These are phyloP conservation scores for Pestalotiopsis sp. DNA, from an alignment of 2,329 filamentous ascomycete species.

Conservation along the genomic window DNA sequence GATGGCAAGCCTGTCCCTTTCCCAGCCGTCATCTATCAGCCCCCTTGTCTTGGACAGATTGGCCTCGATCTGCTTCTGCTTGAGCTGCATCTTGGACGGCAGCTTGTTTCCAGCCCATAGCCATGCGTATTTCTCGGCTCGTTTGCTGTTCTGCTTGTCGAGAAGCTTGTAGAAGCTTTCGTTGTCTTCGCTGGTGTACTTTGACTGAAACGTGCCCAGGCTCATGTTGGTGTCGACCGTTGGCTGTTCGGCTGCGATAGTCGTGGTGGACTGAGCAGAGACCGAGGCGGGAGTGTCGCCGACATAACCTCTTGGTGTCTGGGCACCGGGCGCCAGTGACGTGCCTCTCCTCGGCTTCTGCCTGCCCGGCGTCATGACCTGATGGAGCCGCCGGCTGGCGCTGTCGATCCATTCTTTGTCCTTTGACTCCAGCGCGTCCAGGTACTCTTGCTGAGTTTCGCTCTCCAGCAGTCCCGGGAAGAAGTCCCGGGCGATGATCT, in stretches of 20 bases:
- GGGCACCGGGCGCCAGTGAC: constrained; percentile 33
- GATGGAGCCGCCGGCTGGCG: constrained; percentile 70
- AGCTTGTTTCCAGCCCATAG: constrained; percentile 88
- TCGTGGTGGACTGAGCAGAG: constrained; percentile 38
- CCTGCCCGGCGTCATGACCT: constrained; percentile 81
- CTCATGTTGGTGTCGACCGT: constrained; percentile 76
- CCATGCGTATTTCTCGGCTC: constrained; percentile 84
- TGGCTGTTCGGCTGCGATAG: constrained; percentile 39
- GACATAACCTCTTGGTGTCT: constrained; percentile 67
- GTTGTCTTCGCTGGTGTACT: constrained; percentile 97
- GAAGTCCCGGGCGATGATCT: constrained; percentile 96
- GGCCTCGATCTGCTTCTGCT: constrained; percentile 63
- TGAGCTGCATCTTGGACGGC: constrained; percentile 75
- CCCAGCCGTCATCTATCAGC: constrained; percentile 58
- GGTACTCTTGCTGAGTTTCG: constrained; percentile 86
- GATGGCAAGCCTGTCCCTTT: constrained; percentile 62
- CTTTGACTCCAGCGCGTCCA: constrained; percentile 86
- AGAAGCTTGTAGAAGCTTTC: constrained; percentile 93
- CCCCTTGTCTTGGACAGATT: constrained; percentile 48
- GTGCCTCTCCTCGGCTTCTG: constrained; percentile 32
- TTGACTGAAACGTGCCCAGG: constrained; percentile 82
- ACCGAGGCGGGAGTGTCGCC: constrained; percentile 75
- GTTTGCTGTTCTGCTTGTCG: constrained; percentile 86
- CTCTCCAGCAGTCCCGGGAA: constrained; percentile 89
- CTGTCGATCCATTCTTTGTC: constrained; percentile 85